These are phyloP conservation scores for Goffeauzyma gilvescens DNA, from an alignment of 768 basidiomycete species.

Conservation along the genomic window DNA sequence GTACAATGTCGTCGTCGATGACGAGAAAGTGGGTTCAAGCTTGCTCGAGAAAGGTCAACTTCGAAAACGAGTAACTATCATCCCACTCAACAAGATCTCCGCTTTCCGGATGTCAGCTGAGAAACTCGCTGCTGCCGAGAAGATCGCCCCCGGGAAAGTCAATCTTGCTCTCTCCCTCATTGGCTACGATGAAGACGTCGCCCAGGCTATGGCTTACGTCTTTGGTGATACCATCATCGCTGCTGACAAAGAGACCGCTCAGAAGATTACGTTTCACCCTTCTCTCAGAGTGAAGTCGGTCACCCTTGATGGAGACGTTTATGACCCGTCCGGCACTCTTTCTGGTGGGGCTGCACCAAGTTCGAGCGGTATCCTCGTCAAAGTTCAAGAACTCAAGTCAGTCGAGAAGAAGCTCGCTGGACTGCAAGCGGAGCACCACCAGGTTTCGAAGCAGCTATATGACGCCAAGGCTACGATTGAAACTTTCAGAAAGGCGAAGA, in stretches of 20 bases:
- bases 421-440: conserved; percentile 38
- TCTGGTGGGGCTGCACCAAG: conserved; percentile 75
- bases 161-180: conserved; percentile 75
- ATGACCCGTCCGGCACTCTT: conserved; percentile 85
- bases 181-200: conserved; percentile 58
- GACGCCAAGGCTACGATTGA: conserved; percentile 33
- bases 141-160: conserved; percentile 59
- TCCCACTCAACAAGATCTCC: conserved; percentile 81
- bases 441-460: conserved; percentile 42
- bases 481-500: conserved; percentile 36
- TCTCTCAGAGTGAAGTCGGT: conserved; percentile 60
- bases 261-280: conserved; percentile 63
- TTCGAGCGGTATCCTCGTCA: conserved; percentile 48
- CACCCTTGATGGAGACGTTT: conserved; percentile 83
- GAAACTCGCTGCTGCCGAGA: conserved; percentile 58
- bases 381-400: conserved; percentile 61
- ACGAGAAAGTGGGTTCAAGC: conserved; percentile 70
- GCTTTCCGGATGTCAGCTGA: conserved; percentile 41
- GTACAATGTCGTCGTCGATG: conserved; percentile 82
- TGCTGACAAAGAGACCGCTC: conserved; percentile 68
- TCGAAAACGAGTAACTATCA: conserved; percentile 75
- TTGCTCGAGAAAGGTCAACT: conserved; percentile 59
- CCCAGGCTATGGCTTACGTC: conserved; percentile 76
- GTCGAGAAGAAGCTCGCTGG: conserved; percentile 44
- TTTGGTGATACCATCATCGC: conserved; percentile 87